These are phyloP conservation scores for Tolypocladium tropicale DNA, from an alignment of 2,329 filamentous ascomycete genomes.

Conservation along the genomic window DNA sequence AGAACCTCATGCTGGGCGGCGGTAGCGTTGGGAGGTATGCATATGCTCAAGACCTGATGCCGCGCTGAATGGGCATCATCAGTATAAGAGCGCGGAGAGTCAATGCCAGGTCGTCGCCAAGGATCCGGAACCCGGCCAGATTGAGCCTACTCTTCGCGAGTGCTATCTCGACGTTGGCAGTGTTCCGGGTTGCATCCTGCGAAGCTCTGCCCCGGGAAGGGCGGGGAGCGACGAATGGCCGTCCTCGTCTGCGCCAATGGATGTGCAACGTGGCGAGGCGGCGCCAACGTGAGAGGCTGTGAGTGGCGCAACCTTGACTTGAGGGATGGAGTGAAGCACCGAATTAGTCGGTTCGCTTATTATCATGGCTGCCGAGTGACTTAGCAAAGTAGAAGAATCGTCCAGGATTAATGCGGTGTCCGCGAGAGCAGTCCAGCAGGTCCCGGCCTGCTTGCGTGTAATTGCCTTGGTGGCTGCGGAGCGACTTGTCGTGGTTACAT, in stretches of 20 bases:
- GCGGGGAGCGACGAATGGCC: background rate
- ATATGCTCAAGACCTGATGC: background rate
- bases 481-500: too few relatives aligned
- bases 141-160: background rate
- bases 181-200: background rate
- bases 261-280: background rate
- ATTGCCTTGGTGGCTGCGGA: too few relatives aligned
- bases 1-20: conserved; percentile 19
- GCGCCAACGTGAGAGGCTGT: background rate
- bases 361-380: background rate
- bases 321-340: background rate
- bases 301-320: background rate
- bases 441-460: too few relatives aligned
- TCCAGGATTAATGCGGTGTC: too few relatives aligned
- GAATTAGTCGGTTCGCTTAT: background rate
- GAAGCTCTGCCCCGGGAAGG: background rate
- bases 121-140: background rate
- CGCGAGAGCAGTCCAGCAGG: too few relatives aligned
- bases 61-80: background rate
- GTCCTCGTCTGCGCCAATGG: background rate
- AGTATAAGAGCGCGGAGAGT: background rate
- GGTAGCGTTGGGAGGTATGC: background rate
- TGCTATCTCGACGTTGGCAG: background rate
- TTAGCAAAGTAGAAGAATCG: background rate
- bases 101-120: background rate